These are phyloP conservation scores for Botrytis fragariae DNA, from an alignment of 2,329 filamentous ascomycete genomes.

Conservation along the genomic window DNA sequence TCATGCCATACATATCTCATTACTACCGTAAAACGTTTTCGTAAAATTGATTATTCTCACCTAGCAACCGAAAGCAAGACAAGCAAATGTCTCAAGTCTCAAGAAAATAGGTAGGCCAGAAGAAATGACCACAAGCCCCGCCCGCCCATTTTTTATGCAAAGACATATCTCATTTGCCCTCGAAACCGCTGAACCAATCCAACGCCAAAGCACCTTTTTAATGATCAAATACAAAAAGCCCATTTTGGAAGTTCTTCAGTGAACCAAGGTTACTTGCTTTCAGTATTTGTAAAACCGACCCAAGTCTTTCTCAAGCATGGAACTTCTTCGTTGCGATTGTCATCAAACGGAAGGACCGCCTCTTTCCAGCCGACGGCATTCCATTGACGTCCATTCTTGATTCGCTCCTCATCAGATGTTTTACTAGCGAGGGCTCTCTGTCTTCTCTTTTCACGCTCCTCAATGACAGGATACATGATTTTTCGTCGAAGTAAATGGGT, in stretches of 20 bases:
- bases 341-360: conserved; percentile 30
- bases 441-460: conserved; percentile 58
- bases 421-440: conserved; percentile 29
- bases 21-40: conserved; percentile 11
- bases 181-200: conserved; percentile 18
- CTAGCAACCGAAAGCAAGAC: conserved; percentile 9
- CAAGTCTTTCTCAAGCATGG: conserved; percentile 32
- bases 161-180: conserved; percentile 20
- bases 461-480: conserved; percentile 50
- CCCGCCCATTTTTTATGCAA: conserved; percentile 23
- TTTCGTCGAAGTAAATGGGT: conserved; percentile 47
- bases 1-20: conserved; percentile 17
- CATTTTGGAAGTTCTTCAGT: background rate
- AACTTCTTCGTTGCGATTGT: conserved; percentile 27
- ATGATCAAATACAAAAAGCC: conserved; percentile 21
- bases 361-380: conserved; percentile 39
- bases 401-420: conserved; percentile 34
- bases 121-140: conserved; percentile 17
- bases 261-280: conserved; percentile 16
- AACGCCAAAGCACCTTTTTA: conserved; percentile 24
- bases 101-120: conserved; percentile 19
- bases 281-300: conserved; percentile 27
- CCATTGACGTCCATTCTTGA: conserved; percentile 34
- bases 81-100: conserved; percentile 1
- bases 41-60: conserved; percentile 14